These are phyloP conservation scores for Penicillium flavigenum DNA, from an alignment of 495 filamentous ascomycete genomes.

Conservation along the genomic window DNA sequence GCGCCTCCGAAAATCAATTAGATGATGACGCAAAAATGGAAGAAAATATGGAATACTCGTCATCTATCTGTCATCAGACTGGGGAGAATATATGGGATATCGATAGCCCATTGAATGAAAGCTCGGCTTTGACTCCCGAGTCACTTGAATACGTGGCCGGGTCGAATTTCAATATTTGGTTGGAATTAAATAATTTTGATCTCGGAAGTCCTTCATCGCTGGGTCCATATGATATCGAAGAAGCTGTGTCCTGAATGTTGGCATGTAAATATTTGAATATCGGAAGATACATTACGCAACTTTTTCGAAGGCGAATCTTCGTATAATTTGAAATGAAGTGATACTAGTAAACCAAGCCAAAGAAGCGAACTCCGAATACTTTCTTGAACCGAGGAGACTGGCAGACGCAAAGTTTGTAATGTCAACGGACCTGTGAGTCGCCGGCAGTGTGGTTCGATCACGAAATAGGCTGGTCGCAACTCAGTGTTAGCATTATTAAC, in stretches of 20 bases:
- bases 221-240: background rate
- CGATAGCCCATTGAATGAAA: background rate
- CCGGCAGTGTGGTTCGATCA: no score
- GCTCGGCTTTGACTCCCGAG: background rate
- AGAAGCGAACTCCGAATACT: no score
- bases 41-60: background rate
- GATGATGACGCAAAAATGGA: background rate
- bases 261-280: background rate
- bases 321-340: no score
- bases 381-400: no score
- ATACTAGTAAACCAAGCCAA: no score
- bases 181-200: background rate
- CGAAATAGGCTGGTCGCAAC: no score
- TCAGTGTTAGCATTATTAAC: no score
- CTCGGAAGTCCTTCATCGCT: background rate
- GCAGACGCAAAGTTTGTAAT: no score
- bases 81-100: background rate
- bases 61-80: background rate
- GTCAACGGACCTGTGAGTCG: no score
- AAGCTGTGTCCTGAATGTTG: background rate
- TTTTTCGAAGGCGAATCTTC: no score
- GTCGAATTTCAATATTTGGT: constrained; percentile 1
- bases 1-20: background rate
- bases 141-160: background rate
- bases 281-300: background rate